These are phyloP conservation scores for Phoma sp. DNA, from an alignment of 2,329 filamentous ascomycete species.

Conservation along the genomic window DNA sequence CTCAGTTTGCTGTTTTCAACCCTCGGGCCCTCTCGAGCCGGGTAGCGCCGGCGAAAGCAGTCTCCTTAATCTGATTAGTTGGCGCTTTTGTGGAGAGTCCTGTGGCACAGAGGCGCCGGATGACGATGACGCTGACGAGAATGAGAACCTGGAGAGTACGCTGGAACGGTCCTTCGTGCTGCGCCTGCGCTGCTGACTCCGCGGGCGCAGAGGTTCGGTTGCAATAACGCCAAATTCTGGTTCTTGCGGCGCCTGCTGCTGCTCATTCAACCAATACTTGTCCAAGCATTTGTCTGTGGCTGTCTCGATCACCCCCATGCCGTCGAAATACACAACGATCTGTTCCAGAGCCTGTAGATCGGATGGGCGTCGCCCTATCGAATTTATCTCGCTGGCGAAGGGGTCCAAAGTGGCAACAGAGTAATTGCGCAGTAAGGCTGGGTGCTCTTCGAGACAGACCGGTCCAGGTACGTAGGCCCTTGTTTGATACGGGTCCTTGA, in stretches of 20 bases:
- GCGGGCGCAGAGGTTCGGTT: slow-evolving; percentile 3
- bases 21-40: slow-evolving; percentile 22
- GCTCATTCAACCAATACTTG: slow-evolving; percentile 37
- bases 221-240: slow-evolving; percentile 17
- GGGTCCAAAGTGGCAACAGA: slow-evolving; percentile 50
- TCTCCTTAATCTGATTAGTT: slow-evolving; percentile 31
- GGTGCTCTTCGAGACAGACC: slow-evolving; percentile 46
- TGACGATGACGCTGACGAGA: slow-evolving; percentile 35
- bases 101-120: slow-evolving; percentile 22
- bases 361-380: slow-evolving; percentile 27
- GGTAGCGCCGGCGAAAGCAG: slow-evolving; percentile 31
- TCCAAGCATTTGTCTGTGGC: slow-evolving; percentile 40
- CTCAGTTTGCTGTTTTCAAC: slow-evolving; percentile 18
- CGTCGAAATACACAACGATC: slow-evolving; percentile 52
- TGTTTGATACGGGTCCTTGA: slow-evolving; percentile 8
- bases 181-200: slow-evolving; percentile 8
- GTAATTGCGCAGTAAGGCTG: slow-evolving; percentile 44
- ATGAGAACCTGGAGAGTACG: slow-evolving; percentile 26
- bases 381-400: slow-evolving; percentile 33
- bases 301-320: slow-evolving; percentile 44
- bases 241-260: slow-evolving; percentile 12
- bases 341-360: slow-evolving; percentile 44
- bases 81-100: slow-evolving; percentile 22
- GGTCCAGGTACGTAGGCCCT: slow-evolving; percentile 51
- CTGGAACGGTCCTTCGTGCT: slow-evolving; percentile 2